These are phyloP conservation scores for Verticillium albo-atrum DNA, from an alignment of 2,329 filamentous ascomycete species.

Conservation along the genomic window DNA sequence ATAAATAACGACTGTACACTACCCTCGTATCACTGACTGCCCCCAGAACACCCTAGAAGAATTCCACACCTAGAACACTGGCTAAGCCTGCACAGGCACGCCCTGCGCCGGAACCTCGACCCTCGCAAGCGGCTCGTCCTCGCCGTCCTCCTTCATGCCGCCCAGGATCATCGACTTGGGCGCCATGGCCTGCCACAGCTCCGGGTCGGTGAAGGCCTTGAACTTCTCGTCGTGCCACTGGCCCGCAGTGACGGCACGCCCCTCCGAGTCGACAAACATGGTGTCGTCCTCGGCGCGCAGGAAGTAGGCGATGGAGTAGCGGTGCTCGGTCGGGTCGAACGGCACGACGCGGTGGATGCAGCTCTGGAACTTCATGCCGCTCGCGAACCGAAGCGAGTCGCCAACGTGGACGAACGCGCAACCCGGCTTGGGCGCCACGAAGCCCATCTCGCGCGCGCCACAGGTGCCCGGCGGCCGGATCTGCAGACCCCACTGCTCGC, in stretches of 20 bases:
- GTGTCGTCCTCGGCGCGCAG: slow-evolving; percentile 51
- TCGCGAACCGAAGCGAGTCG: slow-evolving; percentile 53
- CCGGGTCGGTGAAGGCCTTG: slow-evolving; percentile 41
- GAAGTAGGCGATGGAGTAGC: slow-evolving; percentile 57
- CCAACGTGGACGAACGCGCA: slow-evolving; percentile 54
- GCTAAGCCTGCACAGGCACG: no score
- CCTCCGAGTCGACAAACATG: slow-evolving; percentile 51
- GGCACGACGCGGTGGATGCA: slow-evolving; percentile 56
- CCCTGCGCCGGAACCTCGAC: not conserved
- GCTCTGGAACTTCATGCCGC: slow-evolving; percentile 47
- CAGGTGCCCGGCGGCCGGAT: slow-evolving; percentile 39
- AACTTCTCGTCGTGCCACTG: slow-evolving; percentile 54
- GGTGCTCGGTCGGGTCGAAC: slow-evolving; percentile 45
- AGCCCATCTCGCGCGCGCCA: slow-evolving; percentile 43
- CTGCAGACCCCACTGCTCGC: slow-evolving; percentile 53
- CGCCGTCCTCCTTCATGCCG: slow-evolving; percentile 31
- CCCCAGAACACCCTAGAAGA: no score
- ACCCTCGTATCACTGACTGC: no score
- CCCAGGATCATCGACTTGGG: slow-evolving; percentile 44
- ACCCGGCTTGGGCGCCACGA: slow-evolving; percentile 46
- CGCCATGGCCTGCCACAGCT: slow-evolving; percentile 40
- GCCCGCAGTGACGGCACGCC: slow-evolving; percentile 46
- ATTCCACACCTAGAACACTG: no score
- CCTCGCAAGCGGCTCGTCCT: not conserved
- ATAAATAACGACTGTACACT: no score